Evolutionary conservation across 768 basidiomycete species (phyloP).

Genomic region (Lentinula detonsa): DNA sequence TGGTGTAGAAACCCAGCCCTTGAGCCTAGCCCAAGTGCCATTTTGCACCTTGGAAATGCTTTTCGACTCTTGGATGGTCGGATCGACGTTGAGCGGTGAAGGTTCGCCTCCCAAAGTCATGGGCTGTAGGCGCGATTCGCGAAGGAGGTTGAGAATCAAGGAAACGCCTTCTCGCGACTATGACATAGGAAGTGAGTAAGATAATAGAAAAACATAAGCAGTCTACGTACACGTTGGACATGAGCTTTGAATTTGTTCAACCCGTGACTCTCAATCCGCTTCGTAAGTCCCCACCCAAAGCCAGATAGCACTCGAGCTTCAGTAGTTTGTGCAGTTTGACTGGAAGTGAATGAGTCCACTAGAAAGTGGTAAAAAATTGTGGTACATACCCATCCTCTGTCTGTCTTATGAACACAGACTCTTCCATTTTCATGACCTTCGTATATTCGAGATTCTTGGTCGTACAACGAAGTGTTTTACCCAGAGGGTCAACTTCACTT

Average conservation of each 20-base stretch:
- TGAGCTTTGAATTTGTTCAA: conserved; percentile 82
- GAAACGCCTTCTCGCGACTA: conserved; percentile 88
- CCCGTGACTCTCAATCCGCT: conserved; percentile 82
- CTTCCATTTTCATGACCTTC: conserved; percentile 90
- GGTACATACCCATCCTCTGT: conserved; percentile 58
- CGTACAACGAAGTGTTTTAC: conserved; percentile 66
- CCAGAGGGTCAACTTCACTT: conserved; percentile 86
- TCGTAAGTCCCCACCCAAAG: conserved; percentile 88
- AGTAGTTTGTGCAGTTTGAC: conserved; percentile 79
- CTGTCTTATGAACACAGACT: conserved; percentile 69
- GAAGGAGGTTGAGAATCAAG: conserved; percentile 70
- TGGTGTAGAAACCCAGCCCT: conserved; percentile 33
- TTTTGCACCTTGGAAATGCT: conserved; percentile 1
- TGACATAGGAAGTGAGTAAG: conserved; percentile 8
- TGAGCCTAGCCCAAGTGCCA: conserved; percentile 34
- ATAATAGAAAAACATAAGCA: not conserved
- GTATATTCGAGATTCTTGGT: conserved; percentile 93
- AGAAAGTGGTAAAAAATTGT: not conserved
- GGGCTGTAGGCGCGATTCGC: conserved; percentile 67
- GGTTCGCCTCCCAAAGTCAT: conserved; percentile 37
- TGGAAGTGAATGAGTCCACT: conserved; percentile 19
- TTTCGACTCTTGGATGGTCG: conserved; percentile 3
- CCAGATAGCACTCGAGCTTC: conserved; percentile 85
- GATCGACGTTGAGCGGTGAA: conserved; percentile 3
- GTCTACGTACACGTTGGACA: conserved; percentile 63